Percentiles rank a stretch among this genome's conserved stretches.
These are phyloP conservation scores for Fusarium bactridioides DNA, from an alignment of 2,329 filamentous ascomycete species.

Conservation along the genomic window DNA sequence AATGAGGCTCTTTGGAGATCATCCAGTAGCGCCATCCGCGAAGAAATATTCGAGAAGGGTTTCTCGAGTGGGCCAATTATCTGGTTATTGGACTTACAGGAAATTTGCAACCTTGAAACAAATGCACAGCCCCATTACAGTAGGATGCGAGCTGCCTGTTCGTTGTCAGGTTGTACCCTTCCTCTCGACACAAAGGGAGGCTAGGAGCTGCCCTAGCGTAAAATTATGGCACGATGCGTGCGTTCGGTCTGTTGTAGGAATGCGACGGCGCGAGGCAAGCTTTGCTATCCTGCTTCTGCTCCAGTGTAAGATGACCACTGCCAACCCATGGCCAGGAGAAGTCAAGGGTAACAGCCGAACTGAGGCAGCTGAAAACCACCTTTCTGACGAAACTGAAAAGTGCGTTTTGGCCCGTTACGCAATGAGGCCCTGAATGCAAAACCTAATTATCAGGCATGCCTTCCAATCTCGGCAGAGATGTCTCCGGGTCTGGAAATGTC, in stretches of 20 bases:
- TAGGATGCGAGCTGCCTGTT: background rate
- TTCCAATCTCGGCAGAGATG: slow-evolving; percentile 21
- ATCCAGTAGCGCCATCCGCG: background rate
- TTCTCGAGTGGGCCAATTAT: slow-evolving; percentile 24
- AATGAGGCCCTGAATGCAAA: background rate
- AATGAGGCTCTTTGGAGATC: background rate
- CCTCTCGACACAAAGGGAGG: slow-evolving; percentile 7
- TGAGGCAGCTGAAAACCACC: background rate
- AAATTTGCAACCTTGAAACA: background rate
- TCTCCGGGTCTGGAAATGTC: slow-evolving; percentile 1
- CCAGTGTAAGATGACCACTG: background rate
- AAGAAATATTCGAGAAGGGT: slow-evolving; percentile 20
- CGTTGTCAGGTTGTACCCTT: background rate
- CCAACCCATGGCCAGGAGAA: background rate
- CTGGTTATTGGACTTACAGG: background rate
- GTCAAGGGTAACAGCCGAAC: slow-evolving; percentile 6
- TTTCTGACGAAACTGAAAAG: background rate
- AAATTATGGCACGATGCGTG: slow-evolving; percentile 16
- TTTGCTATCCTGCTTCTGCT: background rate
- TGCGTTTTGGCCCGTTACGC: background rate
- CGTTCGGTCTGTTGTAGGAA: background rate
- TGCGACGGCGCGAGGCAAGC: background rate
- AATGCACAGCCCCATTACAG: background rate
- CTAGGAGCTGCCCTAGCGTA: slow-evolving; percentile 17
- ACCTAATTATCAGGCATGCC: background rate